Base-by-base conservation (phyloP, 2,329 filamentous ascomycete genomes). In the Claviceps monticola region DNA sequence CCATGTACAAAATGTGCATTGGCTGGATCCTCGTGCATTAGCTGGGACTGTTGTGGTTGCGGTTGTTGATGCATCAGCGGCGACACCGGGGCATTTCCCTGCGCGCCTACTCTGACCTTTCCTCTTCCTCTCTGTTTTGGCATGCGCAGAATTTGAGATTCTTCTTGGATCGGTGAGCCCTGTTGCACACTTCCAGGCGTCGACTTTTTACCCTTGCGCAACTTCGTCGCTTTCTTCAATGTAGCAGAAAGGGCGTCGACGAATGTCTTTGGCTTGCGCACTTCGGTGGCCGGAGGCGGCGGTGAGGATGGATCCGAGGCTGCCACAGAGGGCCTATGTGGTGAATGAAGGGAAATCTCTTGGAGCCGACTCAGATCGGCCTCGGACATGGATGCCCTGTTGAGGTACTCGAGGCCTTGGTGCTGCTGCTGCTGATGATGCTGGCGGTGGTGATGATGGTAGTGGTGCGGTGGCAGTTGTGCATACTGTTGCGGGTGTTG, bases 301-400 rank as follows among this genome's bases (percentile, higher is more conserved):
- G 64, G 64, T 46, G 64, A 64, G 9, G 63, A 57, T 21, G 62
- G 65, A 44, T 64, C 59, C 26, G 63, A 66, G 16, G 48, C 56
- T 46, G 61, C 58, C 48, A 55, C 56, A 42, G 41, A 42, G 17
- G 47, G 56, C 46, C 61, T 60, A 51, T 65, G 63, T 21, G 67
- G 66, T 8, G 66, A 69, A 52, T 67, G 66, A 26, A 74, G 57
- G n/a, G 70, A 71, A 55, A 75, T 74, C n/a, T 68, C 68, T 56
- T 74, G 71, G 2, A 75, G 64, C 34, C 67, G 64, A 8, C 72
- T 65, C n/a, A 75, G 63, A 56, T 74, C 72, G 39, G 70, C 70
- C 55, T 75, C 71, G 3, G 72, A 74, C 61, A 74, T 70, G 53
- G 70, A 71, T 23, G 61, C 67, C 14, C 63, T 62, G 41, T 62